These are phyloP conservation scores for Solanum sitiens DNA, from an alignment of 257 asterid species.

Conservation along the genomic window DNA sequence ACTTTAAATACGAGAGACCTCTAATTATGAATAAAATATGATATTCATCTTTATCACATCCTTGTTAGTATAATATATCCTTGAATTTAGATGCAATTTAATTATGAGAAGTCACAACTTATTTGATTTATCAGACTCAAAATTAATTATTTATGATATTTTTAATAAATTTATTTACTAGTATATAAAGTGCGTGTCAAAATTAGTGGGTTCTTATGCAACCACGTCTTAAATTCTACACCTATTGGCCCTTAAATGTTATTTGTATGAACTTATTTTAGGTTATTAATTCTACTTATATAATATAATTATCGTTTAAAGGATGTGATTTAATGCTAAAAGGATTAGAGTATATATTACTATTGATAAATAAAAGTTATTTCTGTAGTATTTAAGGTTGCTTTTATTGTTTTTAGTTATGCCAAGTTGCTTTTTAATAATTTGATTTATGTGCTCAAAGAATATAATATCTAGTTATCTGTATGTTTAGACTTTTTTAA, in stretches of 20 bases:
- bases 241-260: background rate
- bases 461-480: background rate
- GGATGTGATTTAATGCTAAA: background rate
- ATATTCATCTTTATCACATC: background rate
- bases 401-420: background rate
- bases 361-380: background rate
- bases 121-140: background rate
- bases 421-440: background rate
- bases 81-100: background rate
- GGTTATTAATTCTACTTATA: background rate
- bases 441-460: background rate
- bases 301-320: background rate
- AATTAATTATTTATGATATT: background rate
- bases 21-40: no score
- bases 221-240: background rate
- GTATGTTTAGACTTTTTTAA: background rate
- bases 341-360: background rate
- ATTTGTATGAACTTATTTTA: background rate
- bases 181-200: background rate
- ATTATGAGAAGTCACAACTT: background rate
- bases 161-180: background rate
- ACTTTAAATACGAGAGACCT: background rate
- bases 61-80: background rate
- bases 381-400: background rate
- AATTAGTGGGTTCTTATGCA: background rate